A percentile compares a stretch with the other conserved stretches of the same genome.
phyloP scores from a whole-genome alignment of 2,329 filamentous ascomycete species.

The Scytalidium lignicola region DNA sequence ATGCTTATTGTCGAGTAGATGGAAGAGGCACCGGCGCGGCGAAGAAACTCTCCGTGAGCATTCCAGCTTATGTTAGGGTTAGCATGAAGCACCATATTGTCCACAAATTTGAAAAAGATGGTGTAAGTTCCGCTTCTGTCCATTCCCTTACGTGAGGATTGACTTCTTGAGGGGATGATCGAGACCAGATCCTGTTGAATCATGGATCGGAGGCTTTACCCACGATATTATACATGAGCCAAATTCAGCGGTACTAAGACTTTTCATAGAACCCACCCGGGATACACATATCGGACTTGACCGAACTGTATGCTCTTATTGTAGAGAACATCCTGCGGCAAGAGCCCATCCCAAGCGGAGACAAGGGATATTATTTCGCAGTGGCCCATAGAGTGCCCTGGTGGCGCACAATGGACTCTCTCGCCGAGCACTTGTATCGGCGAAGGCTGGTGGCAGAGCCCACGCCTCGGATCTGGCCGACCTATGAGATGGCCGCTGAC shows the following conservation, averaged over 20 bases:
- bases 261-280: conserved; percentile 13
- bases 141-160: no score
- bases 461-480: conserved; percentile 17
- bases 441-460: conserved; percentile 17
- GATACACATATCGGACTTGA: conserved; percentile 21
- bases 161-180: no score
- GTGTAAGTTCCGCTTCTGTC: conserved; percentile 5
- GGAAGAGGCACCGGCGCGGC: conserved; percentile 17
- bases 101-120: conserved; percentile 12
- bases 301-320: conserved; percentile 15
- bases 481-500: conserved; percentile 17
- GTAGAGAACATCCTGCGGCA: conserved; percentile 18
- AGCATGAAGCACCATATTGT: conserved; percentile 10
- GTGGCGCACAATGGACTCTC: conserved; percentile 15
- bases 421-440: conserved; percentile 14
- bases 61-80: conserved; percentile 12
- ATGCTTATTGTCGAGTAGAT: conserved; percentile 15
- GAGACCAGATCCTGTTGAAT: no score
- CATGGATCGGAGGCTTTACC: no score
- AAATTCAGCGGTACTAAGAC: conserved; percentile 6
- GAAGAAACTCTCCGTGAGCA: conserved; percentile 17
- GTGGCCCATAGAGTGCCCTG: conserved; percentile 16
- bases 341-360: conserved; percentile 15
- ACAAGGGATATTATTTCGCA: conserved; percentile 19
- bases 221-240: conserved; percentile 1